Evolutionary conservation across 305 asterid species (phyloP).

Genomic region (Solanum hybrid): DNA sequence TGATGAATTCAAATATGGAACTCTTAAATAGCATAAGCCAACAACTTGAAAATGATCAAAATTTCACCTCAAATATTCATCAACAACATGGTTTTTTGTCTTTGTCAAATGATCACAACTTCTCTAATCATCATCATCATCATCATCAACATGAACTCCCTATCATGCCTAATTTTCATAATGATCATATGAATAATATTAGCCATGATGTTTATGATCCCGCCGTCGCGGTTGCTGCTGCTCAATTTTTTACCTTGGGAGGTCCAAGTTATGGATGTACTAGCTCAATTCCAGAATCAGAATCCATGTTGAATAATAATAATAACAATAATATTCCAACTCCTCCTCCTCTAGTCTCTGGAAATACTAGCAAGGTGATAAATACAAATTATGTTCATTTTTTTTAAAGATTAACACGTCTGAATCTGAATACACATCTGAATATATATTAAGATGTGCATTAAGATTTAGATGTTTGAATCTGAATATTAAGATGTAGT

Average conservation of each 20-base stretch:
- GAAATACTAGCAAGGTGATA: constrained; percentile 20
- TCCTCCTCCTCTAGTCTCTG: constrained; percentile 27
- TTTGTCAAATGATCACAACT: constrained; percentile 16
- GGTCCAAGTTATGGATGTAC: constrained; percentile 12
- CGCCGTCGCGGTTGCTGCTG: constrained; percentile 1
- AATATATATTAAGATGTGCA: not conserved
- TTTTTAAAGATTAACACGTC: not conserved
- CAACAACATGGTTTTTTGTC: constrained; percentile 21
- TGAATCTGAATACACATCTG: not conserved
- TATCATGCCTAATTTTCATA: constrained; percentile 11
- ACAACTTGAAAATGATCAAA: constrained; percentile 16
- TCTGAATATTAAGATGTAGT: not conserved
- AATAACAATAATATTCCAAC: not conserved
- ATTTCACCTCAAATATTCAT: constrained; percentile 20
- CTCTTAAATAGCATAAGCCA: constrained; percentile 25
- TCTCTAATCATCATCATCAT: constrained; percentile 19
- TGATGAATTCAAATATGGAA: constrained; percentile 37
- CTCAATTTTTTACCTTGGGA: constrained; percentile 19
- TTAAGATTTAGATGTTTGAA: not conserved
- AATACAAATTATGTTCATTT: constrained; percentile 4
- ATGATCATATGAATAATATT: constrained; percentile 9
- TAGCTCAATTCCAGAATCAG: constrained; percentile 19
- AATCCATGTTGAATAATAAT: constrained; percentile 13
- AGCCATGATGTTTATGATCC: constrained; percentile 16
- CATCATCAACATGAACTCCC: constrained; percentile 8